Evolutionary conservation across 495 filamentous ascomycete genomes (phyloP).

Genomic region (Tetracladium marchalianum): DNA sequence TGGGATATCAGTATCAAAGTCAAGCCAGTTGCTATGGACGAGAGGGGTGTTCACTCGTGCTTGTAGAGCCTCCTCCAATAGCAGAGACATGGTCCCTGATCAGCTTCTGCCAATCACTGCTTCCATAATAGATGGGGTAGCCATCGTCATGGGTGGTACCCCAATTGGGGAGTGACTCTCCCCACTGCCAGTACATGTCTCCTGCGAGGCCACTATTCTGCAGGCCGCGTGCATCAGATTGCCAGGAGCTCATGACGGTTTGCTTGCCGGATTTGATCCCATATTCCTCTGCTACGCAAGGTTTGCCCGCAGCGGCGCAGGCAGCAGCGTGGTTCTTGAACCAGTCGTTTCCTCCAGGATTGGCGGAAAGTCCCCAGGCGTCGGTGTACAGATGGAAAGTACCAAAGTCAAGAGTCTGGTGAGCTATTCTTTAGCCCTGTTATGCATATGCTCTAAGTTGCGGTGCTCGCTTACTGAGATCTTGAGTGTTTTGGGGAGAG

Average conservation of each 20-base stretch:
- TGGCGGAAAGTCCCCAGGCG: slow-evolving; percentile 24
- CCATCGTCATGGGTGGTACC: slow-evolving; percentile 45
- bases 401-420: not conserved
- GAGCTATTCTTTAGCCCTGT: not conserved
- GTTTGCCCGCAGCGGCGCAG: slow-evolving; percentile 45
- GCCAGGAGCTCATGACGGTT: slow-evolving; percentile 39
- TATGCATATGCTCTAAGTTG: slow-evolving; percentile 13
- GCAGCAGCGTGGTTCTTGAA: slow-evolving; percentile 45
- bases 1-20: no score
- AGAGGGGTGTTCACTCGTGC: no score
- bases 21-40: no score
- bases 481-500: slow-evolving; percentile 17
- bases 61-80: no score
- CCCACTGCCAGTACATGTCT: slow-evolving; percentile 59
- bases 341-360: slow-evolving; percentile 44
- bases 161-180: slow-evolving; percentile 37
- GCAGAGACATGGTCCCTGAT: slow-evolving; percentile 49
- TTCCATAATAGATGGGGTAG: slow-evolving; percentile 49
- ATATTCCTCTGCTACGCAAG: slow-evolving; percentile 57
- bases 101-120: slow-evolving; percentile 40
- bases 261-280: slow-evolving; percentile 37
- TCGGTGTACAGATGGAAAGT: slow-evolving; percentile 39
- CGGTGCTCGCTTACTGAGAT: slow-evolving; percentile 16
- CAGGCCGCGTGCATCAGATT: slow-evolving; percentile 40
- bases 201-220: slow-evolving; percentile 35